These are phyloP conservation scores for Trichophyton rubrum DNA, from an alignment of 2,329 filamentous ascomycete species.

Conservation along the genomic window DNA sequence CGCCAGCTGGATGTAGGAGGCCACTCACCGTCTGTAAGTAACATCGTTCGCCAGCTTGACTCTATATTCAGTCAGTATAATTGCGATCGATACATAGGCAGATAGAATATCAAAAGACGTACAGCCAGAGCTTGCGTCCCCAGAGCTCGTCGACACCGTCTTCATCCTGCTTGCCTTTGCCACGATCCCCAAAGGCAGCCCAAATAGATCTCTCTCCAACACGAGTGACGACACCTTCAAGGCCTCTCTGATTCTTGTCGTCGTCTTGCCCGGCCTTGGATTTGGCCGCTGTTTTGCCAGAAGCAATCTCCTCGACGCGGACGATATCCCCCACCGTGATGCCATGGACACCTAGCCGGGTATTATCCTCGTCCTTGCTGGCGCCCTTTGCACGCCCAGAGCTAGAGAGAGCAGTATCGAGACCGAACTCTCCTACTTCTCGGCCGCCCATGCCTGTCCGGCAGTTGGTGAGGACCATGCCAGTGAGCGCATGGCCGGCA, in stretches of 20 bases:
- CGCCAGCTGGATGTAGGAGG: not conserved
- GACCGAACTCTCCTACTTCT: constrained; percentile 66
- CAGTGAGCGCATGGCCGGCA: constrained; percentile 30
- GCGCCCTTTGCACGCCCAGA: constrained; percentile 8
- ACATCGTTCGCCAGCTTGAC: constrained; percentile 56
- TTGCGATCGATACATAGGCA: not conserved
- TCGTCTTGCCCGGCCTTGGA: constrained; percentile 23
- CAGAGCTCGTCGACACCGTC: constrained; percentile 40
- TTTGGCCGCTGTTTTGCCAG: constrained; percentile 13
- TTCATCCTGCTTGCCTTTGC: constrained; percentile 29
- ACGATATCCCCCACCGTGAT: constrained; percentile 39
- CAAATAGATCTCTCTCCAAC: constrained; percentile 32
- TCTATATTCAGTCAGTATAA: constrained; percentile 25
- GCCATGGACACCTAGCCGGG: constrained; percentile 32
- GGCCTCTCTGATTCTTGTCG: constrained; percentile 23
- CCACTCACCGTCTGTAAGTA: constrained; percentile 46
- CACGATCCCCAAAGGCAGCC: constrained; percentile 34
- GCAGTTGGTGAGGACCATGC: constrained; percentile 56
- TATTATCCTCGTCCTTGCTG: constrained; percentile 19
- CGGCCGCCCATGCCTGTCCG: constrained; percentile 88
- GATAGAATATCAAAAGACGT: constrained; percentile 24
- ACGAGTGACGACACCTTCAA: constrained; percentile 37
- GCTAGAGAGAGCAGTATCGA: constrained; percentile 51
- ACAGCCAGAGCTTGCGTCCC: constrained; percentile 51
- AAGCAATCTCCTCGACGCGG: constrained; percentile 28